Percentiles rank a stretch among this genome's conserved stretches.
phyloP scores from a whole-genome alignment of 768 basidiomycete genomes.

The Antrodiella citrinella region DNA sequence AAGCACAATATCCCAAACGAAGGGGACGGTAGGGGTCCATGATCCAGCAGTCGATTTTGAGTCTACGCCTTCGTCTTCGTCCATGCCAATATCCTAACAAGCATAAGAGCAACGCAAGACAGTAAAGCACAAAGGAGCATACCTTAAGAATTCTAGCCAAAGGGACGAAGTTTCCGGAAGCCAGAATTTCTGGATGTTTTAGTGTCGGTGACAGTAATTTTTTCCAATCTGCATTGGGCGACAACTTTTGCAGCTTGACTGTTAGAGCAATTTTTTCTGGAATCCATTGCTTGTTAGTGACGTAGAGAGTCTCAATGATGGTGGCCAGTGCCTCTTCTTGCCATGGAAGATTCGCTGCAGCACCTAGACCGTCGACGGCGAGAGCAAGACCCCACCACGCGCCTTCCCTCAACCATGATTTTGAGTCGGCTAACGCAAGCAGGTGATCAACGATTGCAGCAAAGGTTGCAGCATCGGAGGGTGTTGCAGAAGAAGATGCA shows the following conservation, averaged over 20 bases:
- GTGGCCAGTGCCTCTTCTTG: constrained; percentile 51
- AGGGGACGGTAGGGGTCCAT: constrained; percentile 91
- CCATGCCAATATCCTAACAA: constrained; percentile 41
- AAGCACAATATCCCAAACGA: constrained; percentile 82
- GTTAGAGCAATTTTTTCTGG: constrained; percentile 84
- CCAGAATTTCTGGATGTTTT: constrained; percentile 64
- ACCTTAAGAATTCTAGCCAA: constrained; percentile 82
- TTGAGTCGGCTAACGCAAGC: constrained; percentile 65
- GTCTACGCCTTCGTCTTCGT: constrained; percentile 30
- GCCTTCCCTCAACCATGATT: constrained; percentile 87
- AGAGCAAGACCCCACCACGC: constrained; percentile 78
- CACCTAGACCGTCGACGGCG: constrained; percentile 51
- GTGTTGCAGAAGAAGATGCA: constrained; percentile 41
- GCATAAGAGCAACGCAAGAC: constrained; percentile 8
- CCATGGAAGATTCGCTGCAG: constrained; percentile 63
- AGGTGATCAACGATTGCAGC: constrained; percentile 51
- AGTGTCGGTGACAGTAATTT: constrained; percentile 61
- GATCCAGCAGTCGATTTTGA: constrained; percentile 43
- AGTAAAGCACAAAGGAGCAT: too few relatives aligned
- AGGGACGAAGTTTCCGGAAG: constrained; percentile 58
- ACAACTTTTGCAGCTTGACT: constrained; percentile 55
- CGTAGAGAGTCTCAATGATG: constrained; percentile 45
- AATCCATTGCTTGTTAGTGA: constrained; percentile 56
- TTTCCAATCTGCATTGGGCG: constrained; percentile 63
- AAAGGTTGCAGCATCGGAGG: constrained; percentile 55